Base-by-base conservation (phyloP, 257 asterid species). In the Marsdenia floribunda region DNA sequence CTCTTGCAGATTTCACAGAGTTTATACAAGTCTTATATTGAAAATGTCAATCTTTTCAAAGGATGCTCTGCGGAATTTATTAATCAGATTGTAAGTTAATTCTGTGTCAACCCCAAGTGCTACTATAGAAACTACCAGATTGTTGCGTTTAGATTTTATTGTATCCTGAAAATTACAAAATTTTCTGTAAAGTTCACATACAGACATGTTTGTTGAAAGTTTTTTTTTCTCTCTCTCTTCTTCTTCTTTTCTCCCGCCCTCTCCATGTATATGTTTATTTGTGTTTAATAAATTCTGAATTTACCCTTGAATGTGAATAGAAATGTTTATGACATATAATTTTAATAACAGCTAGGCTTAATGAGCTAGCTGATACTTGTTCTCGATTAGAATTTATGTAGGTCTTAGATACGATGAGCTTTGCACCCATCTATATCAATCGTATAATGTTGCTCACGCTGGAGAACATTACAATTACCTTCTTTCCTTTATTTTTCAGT, bases 51-150 rank as follows among this genome's bases (percentile, higher is more conserved):
- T 66, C 93, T 91, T 79, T 94, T 94, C 88, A 86, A 80, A 50
- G 96, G 85, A 59, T 94, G 98, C 77, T 89, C 97, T 76, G 67
- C 86, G 9, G 98, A 94, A 69, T 91, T 91, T 80, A 88, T 91
- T 81, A 93, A 87, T 81, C 96, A 93, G 80, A 90, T 90, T 29
- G 98, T 93, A 87, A 90, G 98, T 80, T 68, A 33, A 73, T 42
- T 53, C 58, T 73, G 69, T 42, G 70, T 44, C 52, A 63, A 19
- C 58, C 22, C 35, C 61, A 42, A 38, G 26, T 75, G 67, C 61
- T 13, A 1, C 37, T 38, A 35, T 13, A 0, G 19, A 63, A 65
- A 38, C 2, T 8, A 65, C 6, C 6, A 1, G 4, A 37, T 38
- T 38, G 22, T 6, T 38, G 12, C 3, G 19, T 38, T 38, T 65